These are phyloP conservation scores for Nissolia schottii DNA, from an alignment of 306 rosid species.

Conservation along the genomic window DNA sequence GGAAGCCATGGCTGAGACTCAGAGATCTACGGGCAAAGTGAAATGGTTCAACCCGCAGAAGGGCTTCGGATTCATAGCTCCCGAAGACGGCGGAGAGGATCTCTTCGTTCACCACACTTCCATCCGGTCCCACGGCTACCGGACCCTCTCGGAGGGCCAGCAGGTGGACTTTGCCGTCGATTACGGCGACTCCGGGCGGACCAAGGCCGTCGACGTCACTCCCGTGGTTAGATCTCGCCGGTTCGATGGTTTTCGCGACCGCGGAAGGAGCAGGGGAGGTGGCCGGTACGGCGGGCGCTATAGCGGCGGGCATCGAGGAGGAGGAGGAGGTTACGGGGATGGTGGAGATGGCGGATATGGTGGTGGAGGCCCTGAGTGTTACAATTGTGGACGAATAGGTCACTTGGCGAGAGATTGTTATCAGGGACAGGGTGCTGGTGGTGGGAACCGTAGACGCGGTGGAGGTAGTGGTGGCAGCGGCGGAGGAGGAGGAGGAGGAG, in stretches of 20 bases:
- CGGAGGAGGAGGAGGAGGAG: conserved; percentile 22
- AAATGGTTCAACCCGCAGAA: conserved; percentile 78
- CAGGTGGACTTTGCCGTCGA: conserved; percentile 53
- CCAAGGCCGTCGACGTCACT: conserved; percentile 70
- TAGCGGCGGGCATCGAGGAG: conserved; percentile 14
- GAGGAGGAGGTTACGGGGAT: neutral
- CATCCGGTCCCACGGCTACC: conserved; percentile 69
- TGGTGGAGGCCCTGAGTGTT: conserved; percentile 50
- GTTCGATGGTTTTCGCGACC: neutral
- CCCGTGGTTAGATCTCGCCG: conserved; percentile 33
- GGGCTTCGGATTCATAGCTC: conserved; percentile 80
- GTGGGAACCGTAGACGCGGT: conserved; percentile 16
- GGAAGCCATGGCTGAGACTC: conserved; percentile 43
- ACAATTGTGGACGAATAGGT: conserved; percentile 64
- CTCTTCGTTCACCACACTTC: conserved; percentile 86
- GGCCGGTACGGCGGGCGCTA: conserved; percentile 29
- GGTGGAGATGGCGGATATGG: conserved; percentile 25
- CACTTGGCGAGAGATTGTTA: conserved; percentile 64
- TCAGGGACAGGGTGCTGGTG: conserved; percentile 30
- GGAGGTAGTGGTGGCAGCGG: conserved; percentile 11
- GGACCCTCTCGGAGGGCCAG: conserved; percentile 62
- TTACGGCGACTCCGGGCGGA: conserved; percentile 47
- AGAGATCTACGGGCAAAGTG: conserved; percentile 60
- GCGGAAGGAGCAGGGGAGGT: conserved; percentile 41
- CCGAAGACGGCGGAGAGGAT: conserved; percentile 56